Evolutionary conservation across 73 alveolate genomes (phyloP).

Genomic region (Paramecium pentaurelia): DNA sequence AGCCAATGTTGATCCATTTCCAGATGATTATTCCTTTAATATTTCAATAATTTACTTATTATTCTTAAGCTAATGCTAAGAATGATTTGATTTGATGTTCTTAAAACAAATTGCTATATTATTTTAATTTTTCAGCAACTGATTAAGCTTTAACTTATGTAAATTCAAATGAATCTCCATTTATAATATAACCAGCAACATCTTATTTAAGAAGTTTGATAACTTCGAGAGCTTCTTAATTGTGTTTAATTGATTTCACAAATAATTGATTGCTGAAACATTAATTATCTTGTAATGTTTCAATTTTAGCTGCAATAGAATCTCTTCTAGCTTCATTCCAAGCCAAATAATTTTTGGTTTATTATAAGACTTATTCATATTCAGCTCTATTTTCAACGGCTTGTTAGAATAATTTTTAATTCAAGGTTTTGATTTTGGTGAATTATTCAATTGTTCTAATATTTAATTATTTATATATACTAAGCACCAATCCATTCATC

Average conservation of each 20-base stretch:
- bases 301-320: neutral
- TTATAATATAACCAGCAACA: constrained; percentile 3
- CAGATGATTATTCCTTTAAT: neutral
- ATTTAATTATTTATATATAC: neutral
- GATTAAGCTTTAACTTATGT: neutral
- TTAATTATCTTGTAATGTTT: neutral
- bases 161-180: constrained; percentile 32
- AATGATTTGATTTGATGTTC: constrained; percentile 36
- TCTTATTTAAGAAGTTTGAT: constrained; percentile 15
- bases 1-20: neutral
- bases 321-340: constrained; percentile 41
- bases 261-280: constrained; percentile 23
- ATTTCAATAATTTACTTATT: neutral
- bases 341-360: constrained; percentile 29
- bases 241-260: constrained; percentile 11
- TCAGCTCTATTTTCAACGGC: neutral
- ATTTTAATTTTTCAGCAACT: neutral
- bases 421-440: neutral
- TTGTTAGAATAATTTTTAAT: neutral
- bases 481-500: constrained; percentile 15
- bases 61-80: neutral
- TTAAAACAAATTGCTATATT: constrained; percentile 8
- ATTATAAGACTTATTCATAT: neutral
- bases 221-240: constrained; percentile 13
- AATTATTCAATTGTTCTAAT: neutral